Evolutionary conservation across 1,139 yeast genomes (phyloP).

Genomic region (Hansenula sp.): DNA sequence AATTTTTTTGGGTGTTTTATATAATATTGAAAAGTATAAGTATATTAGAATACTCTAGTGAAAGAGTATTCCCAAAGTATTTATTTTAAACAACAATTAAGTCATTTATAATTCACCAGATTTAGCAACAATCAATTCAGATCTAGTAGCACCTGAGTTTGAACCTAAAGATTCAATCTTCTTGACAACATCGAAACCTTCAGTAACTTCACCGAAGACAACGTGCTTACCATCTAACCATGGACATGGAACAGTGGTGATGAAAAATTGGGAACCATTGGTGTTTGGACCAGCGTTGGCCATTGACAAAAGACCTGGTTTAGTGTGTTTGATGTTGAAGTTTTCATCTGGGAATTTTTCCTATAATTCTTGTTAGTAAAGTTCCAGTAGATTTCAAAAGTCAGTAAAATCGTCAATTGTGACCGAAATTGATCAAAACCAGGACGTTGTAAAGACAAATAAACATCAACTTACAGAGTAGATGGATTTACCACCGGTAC

Average conservation of each 20-base stretch:
- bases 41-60: no score
- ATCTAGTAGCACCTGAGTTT: slow-evolving; percentile 74
- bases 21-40: neutral
- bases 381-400: no score
- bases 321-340: slow-evolving; percentile 79
- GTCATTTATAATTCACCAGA: slow-evolving; percentile 74
- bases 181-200: slow-evolving; percentile 89
- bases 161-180: slow-evolving; percentile 87
- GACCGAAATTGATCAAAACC: no score
- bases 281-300: slow-evolving; percentile 99
- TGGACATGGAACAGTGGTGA: slow-evolving; percentile 92
- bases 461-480: slow-evolving; percentile 30
- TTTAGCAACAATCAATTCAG: slow-evolving; percentile 73
- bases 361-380: slow-evolving; percentile 18
- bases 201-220: slow-evolving; percentile 95
- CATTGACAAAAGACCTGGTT: slow-evolving; percentile 96
- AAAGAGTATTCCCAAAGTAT: no score
- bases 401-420: no score
- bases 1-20: neutral
- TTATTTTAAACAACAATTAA: neutral
- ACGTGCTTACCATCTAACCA: slow-evolving; percentile 99
- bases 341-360: slow-evolving; percentile 94
- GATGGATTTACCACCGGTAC: slow-evolving; percentile 99
- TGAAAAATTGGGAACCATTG: slow-evolving; percentile 98
- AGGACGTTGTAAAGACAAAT: no score